A percentile compares a stretch with the other conserved stretches of the same genome.
phyloP scores from a whole-genome alignment of 2,329 filamentous ascomycete genomes.

The Colletotrichum limetticola region DNA sequence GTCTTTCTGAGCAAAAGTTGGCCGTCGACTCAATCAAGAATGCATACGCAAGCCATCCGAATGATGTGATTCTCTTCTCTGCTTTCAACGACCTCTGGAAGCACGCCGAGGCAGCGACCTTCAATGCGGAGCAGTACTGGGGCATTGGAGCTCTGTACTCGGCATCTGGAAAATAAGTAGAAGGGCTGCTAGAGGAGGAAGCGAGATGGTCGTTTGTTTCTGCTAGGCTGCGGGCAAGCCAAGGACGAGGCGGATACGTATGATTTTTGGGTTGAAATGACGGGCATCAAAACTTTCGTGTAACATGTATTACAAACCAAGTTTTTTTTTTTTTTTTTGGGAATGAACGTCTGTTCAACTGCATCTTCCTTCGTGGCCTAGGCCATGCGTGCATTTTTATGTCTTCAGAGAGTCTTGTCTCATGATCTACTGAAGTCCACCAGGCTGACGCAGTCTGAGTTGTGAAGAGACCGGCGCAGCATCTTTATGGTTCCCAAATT shows the following conservation, averaged over 20 bases:
- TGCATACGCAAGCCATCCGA: conserved; percentile 62
- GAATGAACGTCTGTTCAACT: too few relatives aligned
- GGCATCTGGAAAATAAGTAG: conserved; percentile 33
- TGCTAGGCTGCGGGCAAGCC: conserved; percentile 10
- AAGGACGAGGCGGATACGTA: neutral
- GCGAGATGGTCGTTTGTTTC: neutral
- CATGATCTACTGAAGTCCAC: too few relatives aligned
- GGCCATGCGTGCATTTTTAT: neutral
- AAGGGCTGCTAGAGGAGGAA: neutral
- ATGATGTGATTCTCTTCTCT: conserved; percentile 77
- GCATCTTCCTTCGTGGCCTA: too few relatives aligned
- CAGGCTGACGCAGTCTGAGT: too few relatives aligned
- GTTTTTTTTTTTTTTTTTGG: neutral
- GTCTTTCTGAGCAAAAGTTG: conserved; percentile 69
- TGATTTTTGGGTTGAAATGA: neutral
- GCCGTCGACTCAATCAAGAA: conserved; percentile 74
- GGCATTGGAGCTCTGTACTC: conserved; percentile 61
- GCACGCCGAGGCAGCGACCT: conserved; percentile 67
- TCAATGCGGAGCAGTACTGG: conserved; percentile 82
- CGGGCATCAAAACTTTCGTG: neutral
- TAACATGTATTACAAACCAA: neutral
- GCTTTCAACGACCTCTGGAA: conserved; percentile 88
- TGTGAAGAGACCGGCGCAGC: too few relatives aligned
- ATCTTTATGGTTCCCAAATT: neutral
- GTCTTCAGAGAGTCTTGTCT: too few relatives aligned